Evolutionary conservation across 2,329 filamentous ascomycete species (phyloP).

Genomic region (Epichloe sibirici): DNA sequence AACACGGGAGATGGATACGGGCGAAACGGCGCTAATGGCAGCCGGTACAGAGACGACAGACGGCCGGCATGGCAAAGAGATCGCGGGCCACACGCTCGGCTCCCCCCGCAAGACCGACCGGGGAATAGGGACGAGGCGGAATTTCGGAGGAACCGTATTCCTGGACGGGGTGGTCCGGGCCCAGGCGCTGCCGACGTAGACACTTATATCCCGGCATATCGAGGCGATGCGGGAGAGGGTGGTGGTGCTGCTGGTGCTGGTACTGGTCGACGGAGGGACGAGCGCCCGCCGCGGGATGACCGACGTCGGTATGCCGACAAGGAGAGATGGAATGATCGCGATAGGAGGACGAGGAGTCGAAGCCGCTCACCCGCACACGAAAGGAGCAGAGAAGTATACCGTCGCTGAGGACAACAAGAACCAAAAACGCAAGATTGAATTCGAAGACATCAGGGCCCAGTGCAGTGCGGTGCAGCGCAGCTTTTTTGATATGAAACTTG

Average conservation of each 20-base stretch:
- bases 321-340: slow-evolving; percentile 28
- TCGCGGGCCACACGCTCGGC: slow-evolving; percentile 37
- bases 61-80: slow-evolving; percentile 44
- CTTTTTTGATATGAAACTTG: background rate
- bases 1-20: slow-evolving; percentile 39
- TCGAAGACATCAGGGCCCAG: background rate
- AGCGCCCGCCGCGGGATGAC: slow-evolving; percentile 20
- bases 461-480: too few species aligned
- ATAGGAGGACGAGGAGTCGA: slow-evolving; percentile 27
- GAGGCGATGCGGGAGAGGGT: slow-evolving; percentile 18
- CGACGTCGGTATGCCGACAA: slow-evolving; percentile 21
- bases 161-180: slow-evolving; percentile 10
- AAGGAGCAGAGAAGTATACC: slow-evolving; percentile 33
- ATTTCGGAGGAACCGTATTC: slow-evolving; percentile 29
- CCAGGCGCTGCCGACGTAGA: slow-evolving; percentile 26
- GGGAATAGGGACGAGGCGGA: slow-evolving; percentile 23
- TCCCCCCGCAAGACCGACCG: slow-evolving; percentile 29
- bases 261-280: slow-evolving; percentile 21
- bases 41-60: slow-evolving; percentile 34
- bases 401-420: slow-evolving; percentile 25
- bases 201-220: slow-evolving; percentile 38
- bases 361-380: slow-evolving; percentile 27
- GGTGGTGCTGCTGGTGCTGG: slow-evolving; percentile 18
- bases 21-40: slow-evolving; percentile 36
- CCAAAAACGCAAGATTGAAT: background rate